Conservation (phyloP, 1,139 yeast genomes). For the Candida labiduridarum region DNA sequence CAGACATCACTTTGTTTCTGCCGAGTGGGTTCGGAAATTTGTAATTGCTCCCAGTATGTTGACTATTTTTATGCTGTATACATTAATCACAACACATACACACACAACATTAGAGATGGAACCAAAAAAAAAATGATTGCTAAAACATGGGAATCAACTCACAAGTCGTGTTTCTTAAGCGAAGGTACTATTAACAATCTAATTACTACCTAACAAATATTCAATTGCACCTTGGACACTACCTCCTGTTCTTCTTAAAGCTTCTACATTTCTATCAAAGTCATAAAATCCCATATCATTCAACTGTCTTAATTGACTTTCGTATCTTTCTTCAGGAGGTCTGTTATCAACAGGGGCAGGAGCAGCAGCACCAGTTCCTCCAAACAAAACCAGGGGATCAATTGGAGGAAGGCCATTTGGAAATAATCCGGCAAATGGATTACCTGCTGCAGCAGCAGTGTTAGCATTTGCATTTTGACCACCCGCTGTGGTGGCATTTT, state of each 20-base stretch:
- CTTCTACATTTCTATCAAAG: constrained; percentile 87
- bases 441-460: constrained; percentile 31
- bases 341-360: constrained; percentile 66
- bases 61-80: neutral
- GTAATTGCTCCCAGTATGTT: neutral
- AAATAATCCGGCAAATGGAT: constrained; percentile 55
- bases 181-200: neutral
- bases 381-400: constrained; percentile 50
- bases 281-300: constrained; percentile 97
- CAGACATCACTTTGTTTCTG: neutral
- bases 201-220: constrained; percentile 53
- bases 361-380: constrained; percentile 35
- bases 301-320: constrained; percentile 84
- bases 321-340: constrained; percentile 96
- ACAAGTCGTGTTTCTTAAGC: neutral
- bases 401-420: constrained; percentile 39
- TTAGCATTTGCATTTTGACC: constrained; percentile 31
- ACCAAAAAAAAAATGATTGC: no score
- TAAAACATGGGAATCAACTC: neutral
- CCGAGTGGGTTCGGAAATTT: neutral
- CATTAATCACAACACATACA: neutral
- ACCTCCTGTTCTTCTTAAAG: constrained; percentile 93
- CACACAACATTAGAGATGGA: no score
- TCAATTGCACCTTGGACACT: constrained; percentile 97
- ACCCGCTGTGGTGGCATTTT: constrained; percentile 32